These are phyloP conservation scores for Cutaneotrichosporon dermatis DNA, from an alignment of 1,284 basidiomycete species.

Conservation along the genomic window DNA sequence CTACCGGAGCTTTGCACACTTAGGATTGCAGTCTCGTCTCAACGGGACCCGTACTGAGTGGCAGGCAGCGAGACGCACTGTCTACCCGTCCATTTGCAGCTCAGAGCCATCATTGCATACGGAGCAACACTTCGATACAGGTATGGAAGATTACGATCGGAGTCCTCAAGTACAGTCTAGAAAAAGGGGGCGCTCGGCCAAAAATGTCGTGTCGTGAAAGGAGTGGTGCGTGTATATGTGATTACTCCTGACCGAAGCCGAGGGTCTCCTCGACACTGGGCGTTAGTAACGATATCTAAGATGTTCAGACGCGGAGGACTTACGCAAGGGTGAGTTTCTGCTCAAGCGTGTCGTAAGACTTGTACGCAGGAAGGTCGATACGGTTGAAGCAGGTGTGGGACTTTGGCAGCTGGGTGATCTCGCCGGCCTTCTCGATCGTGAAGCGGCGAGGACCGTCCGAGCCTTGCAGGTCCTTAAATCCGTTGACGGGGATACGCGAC, in stretches of 20 bases:
- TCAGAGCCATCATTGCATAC: not conserved
- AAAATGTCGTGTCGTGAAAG: not conserved
- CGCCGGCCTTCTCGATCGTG: conserved; percentile 94
- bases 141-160: conserved; percentile 7
- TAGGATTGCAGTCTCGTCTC: too few relatives aligned
- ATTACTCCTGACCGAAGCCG: conserved; percentile 51
- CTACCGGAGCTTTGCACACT: too few relatives aligned
- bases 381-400: conserved; percentile 86
- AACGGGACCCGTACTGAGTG: too few relatives aligned
- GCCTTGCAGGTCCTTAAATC: conserved; percentile 97
- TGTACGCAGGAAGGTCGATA: conserved; percentile 81
- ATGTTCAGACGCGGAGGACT: conserved; percentile 16
- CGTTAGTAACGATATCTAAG: not conserved
- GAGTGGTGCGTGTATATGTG: not conserved
- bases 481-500: conserved; percentile 94
- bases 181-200: not conserved
- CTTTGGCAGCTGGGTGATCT: conserved; percentile 81
- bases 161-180: conserved; percentile 6
- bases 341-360: conserved; percentile 82
- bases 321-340: conserved; percentile 77
- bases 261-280: conserved; percentile 60
- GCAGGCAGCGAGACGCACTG: not conserved
- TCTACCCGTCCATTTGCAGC: not conserved
- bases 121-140: conserved; percentile 6
- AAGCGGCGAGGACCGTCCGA: conserved; percentile 92